A percentile compares a stretch with the other conserved stretches of the same genome.
Evolutionary conservation across 768 basidiomycete species (phyloP).

Genomic region (Pleurotus tuber-regium): DNA sequence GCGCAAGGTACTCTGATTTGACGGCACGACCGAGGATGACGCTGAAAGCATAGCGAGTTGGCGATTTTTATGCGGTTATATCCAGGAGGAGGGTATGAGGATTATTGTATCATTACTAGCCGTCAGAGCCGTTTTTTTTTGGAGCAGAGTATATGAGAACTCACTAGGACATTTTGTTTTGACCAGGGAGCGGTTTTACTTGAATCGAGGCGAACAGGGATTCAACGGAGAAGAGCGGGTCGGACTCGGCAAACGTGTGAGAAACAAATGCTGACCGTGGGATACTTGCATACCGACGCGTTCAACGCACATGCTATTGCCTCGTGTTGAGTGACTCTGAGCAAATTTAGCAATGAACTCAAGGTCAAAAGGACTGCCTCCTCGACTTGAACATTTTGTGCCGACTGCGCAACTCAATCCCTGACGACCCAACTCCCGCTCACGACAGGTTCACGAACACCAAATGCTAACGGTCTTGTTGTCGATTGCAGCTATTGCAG

Average conservation of each 20-base stretch:
- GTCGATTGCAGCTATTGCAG: not conserved
- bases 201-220: not conserved
- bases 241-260: not conserved
- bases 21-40: conserved; percentile 75
- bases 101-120: no score
- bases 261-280: not conserved
- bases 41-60: conserved; percentile 37
- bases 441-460: not conserved
- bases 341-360: not conserved
- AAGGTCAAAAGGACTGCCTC: not conserved
- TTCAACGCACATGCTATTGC: not conserved
- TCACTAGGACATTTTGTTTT: conserved; percentile 7
- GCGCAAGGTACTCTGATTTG: conserved; percentile 78
- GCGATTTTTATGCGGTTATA: not conserved
- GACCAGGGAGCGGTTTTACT: not conserved
- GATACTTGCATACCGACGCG: no score
- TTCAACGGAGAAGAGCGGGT: conserved; percentile 5
- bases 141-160: not conserved
- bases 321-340: not conserved
- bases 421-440: not conserved
- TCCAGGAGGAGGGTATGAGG: not conserved
- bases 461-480: not conserved
- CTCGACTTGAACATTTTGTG: not conserved
- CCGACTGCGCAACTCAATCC: not conserved
- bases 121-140: no score